Evolutionary conservation across 768 basidiomycete genomes (phyloP), one percentile per base, ranked within the genome.

Genomic region (Rhodocollybia butyracea): DNA sequence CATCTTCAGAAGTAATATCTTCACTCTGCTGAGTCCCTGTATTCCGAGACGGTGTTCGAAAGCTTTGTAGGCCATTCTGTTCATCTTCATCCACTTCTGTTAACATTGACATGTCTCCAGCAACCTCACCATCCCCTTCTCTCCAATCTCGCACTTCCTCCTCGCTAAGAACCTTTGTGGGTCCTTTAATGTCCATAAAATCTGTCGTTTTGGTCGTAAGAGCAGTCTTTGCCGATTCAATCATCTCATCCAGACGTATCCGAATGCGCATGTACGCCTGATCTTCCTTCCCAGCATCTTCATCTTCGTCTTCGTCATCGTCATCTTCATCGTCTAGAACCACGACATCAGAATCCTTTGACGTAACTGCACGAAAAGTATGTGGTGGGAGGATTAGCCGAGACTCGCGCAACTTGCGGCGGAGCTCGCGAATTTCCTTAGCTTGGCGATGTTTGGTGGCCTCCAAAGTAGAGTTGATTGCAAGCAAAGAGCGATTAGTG

Each of bases 391-490:
- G 78, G 40, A 85, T 83, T 26, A 93, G 81, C 13, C 90, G 79
- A 10, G 89, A 85, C 64, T 94, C 91, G 53, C 94, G 85, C 45
- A 95, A 73, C 63, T 85, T 90, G 30, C 91, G 83, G 13, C 87
- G 83, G 17, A 96, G 76, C 39, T 93, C 90, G 21, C 89, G 82
- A 50, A 96, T 94, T 70, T 96, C 94, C 59, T 83, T 85, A 6
- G 86, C 83, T 64, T 95, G 93, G 27, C 79, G 80, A 60, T 88
- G 82, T 70, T 91, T 93, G 31, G 83, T 81, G 32, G 84, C 80
- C 68, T 96, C 93, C 21, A 96, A 77, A 17, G 88, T 81, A 2
- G 86, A 75, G 64, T 95, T 96, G 71, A 96, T 93, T 2, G 84
- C 83, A 43, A 95, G 77, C 17, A 96, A 78, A 1, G 93, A 96